Conservation (phyloP, 176 grass and related monocot species). For the Ananas comosus region DNA sequence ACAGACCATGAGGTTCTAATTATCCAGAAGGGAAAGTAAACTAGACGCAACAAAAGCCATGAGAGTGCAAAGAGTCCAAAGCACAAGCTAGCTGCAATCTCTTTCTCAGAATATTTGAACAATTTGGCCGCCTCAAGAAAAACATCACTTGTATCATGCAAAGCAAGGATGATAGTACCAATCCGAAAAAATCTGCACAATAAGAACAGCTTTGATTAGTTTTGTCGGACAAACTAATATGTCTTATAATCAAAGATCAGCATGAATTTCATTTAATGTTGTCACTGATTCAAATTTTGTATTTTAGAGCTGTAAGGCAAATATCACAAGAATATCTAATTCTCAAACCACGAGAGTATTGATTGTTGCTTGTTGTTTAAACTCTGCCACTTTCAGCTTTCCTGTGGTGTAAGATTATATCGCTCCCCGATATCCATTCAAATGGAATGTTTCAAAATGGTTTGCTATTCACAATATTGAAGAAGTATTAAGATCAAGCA, state of each 20-base stretch:
- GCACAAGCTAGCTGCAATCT: constrained; percentile 71
- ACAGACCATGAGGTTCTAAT: constrained; percentile 90
- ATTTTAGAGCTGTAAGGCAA: too few species aligned
- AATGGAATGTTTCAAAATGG: neutral
- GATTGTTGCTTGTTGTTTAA: neutral
- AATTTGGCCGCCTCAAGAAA: constrained; percentile 94
- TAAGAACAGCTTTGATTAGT: constrained; percentile 8
- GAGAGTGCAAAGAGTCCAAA: constrained; percentile 93
- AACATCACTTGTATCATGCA: constrained; percentile 90
- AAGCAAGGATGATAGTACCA: constrained; percentile 77
- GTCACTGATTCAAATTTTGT: too few species aligned
- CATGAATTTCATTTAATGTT: too few species aligned
- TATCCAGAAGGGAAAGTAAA: constrained; percentile 99
- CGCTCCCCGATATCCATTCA: neutral
- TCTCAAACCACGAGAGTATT: too few species aligned
- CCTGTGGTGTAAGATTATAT: neutral
- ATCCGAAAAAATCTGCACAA: constrained; percentile 82
- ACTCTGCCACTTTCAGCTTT: neutral
- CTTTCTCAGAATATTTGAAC: constrained; percentile 94
- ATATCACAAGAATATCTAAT: too few species aligned
- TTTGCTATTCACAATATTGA: neutral
- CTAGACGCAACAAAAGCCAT: constrained; percentile 70
- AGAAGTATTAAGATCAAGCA: too few species aligned
- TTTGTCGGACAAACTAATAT: constrained; percentile 1
- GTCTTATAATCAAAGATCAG: neutral